Conservation (phyloP, 2,329 filamentous ascomycete genomes). For the Colletotrichum incanum region DNA sequence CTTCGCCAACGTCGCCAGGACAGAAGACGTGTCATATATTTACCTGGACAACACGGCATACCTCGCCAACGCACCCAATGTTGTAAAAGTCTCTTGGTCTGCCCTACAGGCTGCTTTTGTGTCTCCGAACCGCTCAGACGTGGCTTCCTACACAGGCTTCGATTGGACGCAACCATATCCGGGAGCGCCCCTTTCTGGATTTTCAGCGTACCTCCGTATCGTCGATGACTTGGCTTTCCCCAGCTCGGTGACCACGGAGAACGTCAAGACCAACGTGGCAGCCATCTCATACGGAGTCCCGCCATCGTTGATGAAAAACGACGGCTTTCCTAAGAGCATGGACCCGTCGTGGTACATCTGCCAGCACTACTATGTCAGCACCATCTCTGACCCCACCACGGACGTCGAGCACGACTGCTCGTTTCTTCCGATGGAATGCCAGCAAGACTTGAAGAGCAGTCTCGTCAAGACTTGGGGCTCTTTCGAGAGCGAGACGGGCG, state of each 20-base stretch:
- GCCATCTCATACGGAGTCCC: not conserved
- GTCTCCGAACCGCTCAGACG: not conserved
- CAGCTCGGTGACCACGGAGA: not conserved
- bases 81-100: not conserved
- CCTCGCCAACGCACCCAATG: not conserved
- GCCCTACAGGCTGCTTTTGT: not conserved
- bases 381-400: not conserved
- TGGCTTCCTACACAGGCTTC: not conserved
- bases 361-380: slow-evolving; percentile 11
- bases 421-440: not conserved
- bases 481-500: not conserved
- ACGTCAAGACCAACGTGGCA: slow-evolving; percentile 1
- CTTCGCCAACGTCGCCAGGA: not conserved
- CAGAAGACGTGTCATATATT: not conserved
- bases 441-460: not conserved
- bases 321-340: not conserved
- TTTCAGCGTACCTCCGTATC: not conserved
- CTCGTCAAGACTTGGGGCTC: not conserved
- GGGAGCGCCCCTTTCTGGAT: not conserved
- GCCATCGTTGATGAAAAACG: not conserved
- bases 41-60: not conserved
- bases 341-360: not conserved
- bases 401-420: not conserved
- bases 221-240: not conserved
- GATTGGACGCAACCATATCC: not conserved